These are phyloP conservation scores for Alliaria petiolata DNA, from an alignment of 345 rosid genomes.

Conservation along the genomic window DNA sequence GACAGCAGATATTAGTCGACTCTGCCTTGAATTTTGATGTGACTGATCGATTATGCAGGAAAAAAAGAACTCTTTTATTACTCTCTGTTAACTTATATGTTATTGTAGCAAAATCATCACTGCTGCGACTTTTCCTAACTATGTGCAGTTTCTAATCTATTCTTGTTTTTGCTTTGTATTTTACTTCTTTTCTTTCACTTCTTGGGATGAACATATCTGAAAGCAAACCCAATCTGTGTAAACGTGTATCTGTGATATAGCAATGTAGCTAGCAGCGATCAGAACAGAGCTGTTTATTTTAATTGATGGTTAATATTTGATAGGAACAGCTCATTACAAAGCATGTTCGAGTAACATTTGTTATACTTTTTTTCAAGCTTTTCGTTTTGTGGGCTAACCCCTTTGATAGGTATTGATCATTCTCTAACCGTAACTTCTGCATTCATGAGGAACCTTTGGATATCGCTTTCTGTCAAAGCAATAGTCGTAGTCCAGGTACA, in stretches of 20 bases:
- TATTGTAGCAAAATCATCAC: slow-evolving; percentile 36
- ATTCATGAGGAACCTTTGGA: slow-evolving; percentile 31
- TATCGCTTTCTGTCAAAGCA: slow-evolving; percentile 32
- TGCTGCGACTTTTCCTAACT: slow-evolving; percentile 43
- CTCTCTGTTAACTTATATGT: slow-evolving; percentile 34
- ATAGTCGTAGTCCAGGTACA: slow-evolving; percentile 36
- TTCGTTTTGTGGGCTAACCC: slow-evolving; percentile 2
- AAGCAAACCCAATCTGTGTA: neutral
- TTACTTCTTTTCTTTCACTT: neutral
- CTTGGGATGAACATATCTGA: neutral
- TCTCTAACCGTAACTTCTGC: slow-evolving; percentile 24
- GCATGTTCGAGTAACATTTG: neutral
- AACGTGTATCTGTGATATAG: neutral
- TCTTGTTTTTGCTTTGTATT: neutral
- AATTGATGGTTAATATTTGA: slow-evolving; percentile 6
- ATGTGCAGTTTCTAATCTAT: slow-evolving; percentile 44
- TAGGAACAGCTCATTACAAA: neutral
- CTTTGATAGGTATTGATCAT: slow-evolving; percentile 22
- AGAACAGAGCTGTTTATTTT: neutral
- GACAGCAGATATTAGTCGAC: slow-evolving; percentile 37
- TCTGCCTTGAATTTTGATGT: slow-evolving; percentile 35
- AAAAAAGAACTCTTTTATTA: slow-evolving; percentile 2
- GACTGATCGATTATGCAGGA: slow-evolving; percentile 20
- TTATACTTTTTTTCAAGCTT: neutral
- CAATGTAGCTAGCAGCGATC: neutral